phyloP scores from a whole-genome alignment of 1,139 yeast genomes.

The Pichia sp. region DNA sequence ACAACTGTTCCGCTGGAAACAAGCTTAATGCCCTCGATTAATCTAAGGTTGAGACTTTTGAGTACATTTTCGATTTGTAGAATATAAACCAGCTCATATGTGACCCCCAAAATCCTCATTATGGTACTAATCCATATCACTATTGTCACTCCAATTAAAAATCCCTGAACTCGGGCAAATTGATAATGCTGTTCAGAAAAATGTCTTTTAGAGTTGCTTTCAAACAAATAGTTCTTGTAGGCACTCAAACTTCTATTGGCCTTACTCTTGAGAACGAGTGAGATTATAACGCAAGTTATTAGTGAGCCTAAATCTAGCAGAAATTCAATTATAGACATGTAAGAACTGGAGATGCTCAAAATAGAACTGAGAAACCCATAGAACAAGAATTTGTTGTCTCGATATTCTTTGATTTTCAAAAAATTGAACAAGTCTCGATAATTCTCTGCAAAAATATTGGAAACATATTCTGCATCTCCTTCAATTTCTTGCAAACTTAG shows the following conservation, averaged over 20 bases:
- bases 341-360: constrained; percentile 14
- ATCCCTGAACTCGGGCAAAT: neutral
- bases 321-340: constrained; percentile 13
- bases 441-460: constrained; percentile 37
- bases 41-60: constrained; percentile 1
- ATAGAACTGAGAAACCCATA: constrained; percentile 8
- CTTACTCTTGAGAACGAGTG: constrained; percentile 15
- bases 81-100: constrained; percentile 9
- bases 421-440: constrained; percentile 15
- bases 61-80: neutral
- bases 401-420: constrained; percentile 6
- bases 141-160: neutral
- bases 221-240: constrained; percentile 6
- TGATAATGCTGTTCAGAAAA: constrained; percentile 1
- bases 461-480: constrained; percentile 37
- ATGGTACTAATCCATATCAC: constrained; percentile 4
- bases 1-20: constrained; percentile 21
- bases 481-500: constrained; percentile 41
- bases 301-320: constrained; percentile 16
- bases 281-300: constrained; percentile 15
- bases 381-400: neutral
- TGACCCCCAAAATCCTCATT: constrained; percentile 1
- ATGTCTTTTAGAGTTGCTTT: constrained; percentile 5
- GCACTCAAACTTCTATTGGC: constrained; percentile 8
- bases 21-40: constrained; percentile 12